These are phyloP conservation scores for Taxillus chinensis DNA, from an alignment of 164 flowering plant genomes.

Conservation along the genomic window DNA sequence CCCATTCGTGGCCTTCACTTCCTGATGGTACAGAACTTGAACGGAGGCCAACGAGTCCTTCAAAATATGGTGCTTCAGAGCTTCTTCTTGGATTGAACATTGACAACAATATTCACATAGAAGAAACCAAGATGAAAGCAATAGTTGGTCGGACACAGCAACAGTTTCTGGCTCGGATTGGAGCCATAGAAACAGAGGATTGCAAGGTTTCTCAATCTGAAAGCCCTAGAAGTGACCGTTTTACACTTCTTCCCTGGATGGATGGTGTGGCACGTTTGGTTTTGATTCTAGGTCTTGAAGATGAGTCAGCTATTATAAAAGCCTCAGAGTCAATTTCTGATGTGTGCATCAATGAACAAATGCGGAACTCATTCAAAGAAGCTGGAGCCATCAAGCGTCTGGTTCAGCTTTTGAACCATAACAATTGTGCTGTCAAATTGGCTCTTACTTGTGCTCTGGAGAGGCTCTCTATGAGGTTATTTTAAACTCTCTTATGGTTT, in stretches of 20 bases:
- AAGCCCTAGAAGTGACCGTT: conserved; percentile 14
- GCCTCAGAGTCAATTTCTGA: conserved; percentile 75
- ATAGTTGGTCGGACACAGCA: conserved; percentile 61
- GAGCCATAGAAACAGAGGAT: conserved; percentile 70
- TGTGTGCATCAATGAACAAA: conserved; percentile 64
- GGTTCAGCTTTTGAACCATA: conserved; percentile 39
- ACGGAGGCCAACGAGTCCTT: conserved; percentile 35
- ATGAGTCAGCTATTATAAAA: conserved; percentile 52
- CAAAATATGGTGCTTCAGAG: conserved; percentile 74
- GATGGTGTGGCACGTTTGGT: conserved; percentile 90
- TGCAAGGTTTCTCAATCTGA: conserved; percentile 21
- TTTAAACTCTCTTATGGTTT: conserved; percentile 4
- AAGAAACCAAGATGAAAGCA: conserved; percentile 66
- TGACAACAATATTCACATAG: conserved; percentile 31
- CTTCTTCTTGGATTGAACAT: conserved; percentile 67
- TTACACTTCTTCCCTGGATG: conserved; percentile 62
- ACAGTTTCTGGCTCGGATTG: conserved; percentile 80
- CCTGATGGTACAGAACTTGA: conserved; percentile 80
- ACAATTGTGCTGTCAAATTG: conserved; percentile 32
- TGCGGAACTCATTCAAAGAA: conserved; percentile 65
- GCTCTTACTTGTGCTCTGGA: conserved; percentile 59
- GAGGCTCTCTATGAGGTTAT: conserved; percentile 66
- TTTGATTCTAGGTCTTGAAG: conserved; percentile 75
- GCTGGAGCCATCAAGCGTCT: conserved; percentile 76
- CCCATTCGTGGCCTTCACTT: conserved; percentile 72